These are phyloP conservation scores for Meripilus lineatus DNA, from an alignment of 1,284 basidiomycete genomes.

Conservation along the genomic window DNA sequence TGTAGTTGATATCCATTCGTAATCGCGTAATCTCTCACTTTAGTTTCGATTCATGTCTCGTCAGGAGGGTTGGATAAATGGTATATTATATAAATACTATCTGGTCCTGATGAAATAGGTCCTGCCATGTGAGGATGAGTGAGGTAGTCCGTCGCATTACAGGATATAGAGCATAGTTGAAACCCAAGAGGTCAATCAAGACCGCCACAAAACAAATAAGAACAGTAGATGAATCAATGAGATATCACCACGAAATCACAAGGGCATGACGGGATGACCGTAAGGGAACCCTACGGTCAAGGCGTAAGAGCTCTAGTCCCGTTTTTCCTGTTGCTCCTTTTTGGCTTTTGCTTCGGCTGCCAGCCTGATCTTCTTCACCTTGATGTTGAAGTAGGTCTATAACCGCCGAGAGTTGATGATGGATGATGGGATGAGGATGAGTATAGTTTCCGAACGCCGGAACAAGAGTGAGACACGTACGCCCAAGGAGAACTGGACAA, in stretches of 20 bases:
- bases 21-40: no score
- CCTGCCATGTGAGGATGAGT: no score
- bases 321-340: slow-evolving; percentile 41
- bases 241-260: no score
- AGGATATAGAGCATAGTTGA: not conserved
- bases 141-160: not conserved
- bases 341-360: slow-evolving; percentile 42
- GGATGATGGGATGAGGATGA: slow-evolving; percentile 6
- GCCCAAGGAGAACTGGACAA: slow-evolving; percentile 60
- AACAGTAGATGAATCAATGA: no score
- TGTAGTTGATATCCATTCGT: slow-evolving; percentile 27
- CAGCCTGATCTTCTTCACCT: slow-evolving; percentile 56
- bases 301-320: slow-evolving; percentile 20
- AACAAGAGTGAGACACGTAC: slow-evolving; percentile 33
- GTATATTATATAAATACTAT: no score
- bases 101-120: no score
- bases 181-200: not conserved
- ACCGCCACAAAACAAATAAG: not conserved
- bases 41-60: no score
- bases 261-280: not conserved
- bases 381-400: slow-evolving; percentile 71
- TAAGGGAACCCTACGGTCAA: not conserved
- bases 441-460: not conserved
- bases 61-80: no score
- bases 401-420: no score